phyloP scores from a whole-genome alignment of 139 green algal species.

The Chlorella vulgaris region DNA sequence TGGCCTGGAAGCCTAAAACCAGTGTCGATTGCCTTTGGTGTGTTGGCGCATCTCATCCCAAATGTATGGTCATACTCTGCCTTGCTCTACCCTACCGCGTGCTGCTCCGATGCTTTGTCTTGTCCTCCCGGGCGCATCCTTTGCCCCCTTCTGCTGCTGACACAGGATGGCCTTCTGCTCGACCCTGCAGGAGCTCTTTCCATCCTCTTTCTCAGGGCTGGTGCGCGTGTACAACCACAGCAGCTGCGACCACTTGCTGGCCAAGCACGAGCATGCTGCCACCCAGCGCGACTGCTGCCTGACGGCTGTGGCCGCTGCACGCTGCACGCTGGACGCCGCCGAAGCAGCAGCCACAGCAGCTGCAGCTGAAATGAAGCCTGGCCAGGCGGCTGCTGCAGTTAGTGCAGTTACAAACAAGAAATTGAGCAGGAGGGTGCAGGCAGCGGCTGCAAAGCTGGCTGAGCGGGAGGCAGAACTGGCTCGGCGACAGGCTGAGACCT shows the following conservation, averaged over 20 bases:
- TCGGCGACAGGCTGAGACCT: not conserved
- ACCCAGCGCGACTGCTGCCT: not conserved
- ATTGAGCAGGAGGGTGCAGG: too few species aligned
- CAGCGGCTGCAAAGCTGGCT: conserved; percentile 2
- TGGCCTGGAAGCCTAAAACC: too few species aligned
- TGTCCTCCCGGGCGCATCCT: too few species aligned
- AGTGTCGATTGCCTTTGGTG: too few species aligned
- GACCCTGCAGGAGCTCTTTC: conserved; percentile 20
- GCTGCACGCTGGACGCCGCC: too few species aligned
- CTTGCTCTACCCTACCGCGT: too few species aligned
- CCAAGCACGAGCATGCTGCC: not conserved
- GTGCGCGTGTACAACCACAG: conserved; percentile 11
- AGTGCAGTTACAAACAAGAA: too few species aligned
- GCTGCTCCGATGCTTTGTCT: too few species aligned
- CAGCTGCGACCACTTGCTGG: not conserved
- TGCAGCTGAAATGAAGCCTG: not conserved
- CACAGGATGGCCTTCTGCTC: not conserved
- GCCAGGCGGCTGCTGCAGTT: not conserved
- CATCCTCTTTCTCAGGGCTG: not conserved
- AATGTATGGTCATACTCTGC: too few species aligned
- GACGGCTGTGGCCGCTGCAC: not conserved
- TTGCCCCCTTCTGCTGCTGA: too few species aligned
- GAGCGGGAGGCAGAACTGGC: not conserved
- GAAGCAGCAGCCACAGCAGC: too few species aligned
- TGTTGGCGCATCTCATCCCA: too few species aligned